Evolutionary conservation across 2,329 filamentous ascomycete species (phyloP).

Genomic region (Dothistroma pini): DNA sequence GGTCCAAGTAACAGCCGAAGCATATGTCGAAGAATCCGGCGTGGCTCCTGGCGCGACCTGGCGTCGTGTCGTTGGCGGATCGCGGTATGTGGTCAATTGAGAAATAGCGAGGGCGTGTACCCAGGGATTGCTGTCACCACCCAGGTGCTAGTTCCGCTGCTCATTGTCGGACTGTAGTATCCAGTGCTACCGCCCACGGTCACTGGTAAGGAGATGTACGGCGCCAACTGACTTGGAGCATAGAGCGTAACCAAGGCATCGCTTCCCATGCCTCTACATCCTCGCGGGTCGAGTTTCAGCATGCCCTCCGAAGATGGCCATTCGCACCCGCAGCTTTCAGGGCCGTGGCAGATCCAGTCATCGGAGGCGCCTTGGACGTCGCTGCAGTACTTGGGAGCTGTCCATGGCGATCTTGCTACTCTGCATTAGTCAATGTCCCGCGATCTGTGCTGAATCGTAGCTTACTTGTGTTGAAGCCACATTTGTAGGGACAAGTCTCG

Average conservation of each 20-base stretch:
- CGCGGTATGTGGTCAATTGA: constrained; percentile 23
- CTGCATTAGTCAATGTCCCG: constrained; percentile 4
- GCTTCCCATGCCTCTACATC: constrained; percentile 31
- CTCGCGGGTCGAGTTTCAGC: constrained; percentile 21
- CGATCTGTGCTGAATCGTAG: not conserved
- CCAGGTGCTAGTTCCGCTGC: constrained; percentile 25
- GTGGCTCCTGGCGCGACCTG: constrained; percentile 16
- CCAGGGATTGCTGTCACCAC: constrained; percentile 19
- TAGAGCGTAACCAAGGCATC: constrained; percentile 31
- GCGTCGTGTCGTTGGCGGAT: constrained; percentile 19
- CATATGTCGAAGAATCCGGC: constrained; percentile 21
- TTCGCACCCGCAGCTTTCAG: constrained; percentile 31
- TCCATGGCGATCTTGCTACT: constrained; percentile 30
- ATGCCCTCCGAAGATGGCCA: constrained; percentile 25
- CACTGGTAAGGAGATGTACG: constrained; percentile 29
- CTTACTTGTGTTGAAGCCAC: constrained; percentile 28
- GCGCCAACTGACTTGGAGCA: constrained; percentile 27
- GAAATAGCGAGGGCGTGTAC: constrained; percentile 22
- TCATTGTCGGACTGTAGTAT: constrained; percentile 26
- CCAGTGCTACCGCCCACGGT: constrained; percentile 26
- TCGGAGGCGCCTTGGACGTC: constrained; percentile 23
- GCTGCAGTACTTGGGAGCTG: constrained; percentile 28
- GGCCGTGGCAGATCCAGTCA: constrained; percentile 32
- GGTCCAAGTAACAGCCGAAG: constrained; percentile 11
- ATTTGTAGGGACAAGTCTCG: constrained; percentile 30